Base-by-base conservation (phyloP, 306 rosid species). In the Senna siamea region DNA sequence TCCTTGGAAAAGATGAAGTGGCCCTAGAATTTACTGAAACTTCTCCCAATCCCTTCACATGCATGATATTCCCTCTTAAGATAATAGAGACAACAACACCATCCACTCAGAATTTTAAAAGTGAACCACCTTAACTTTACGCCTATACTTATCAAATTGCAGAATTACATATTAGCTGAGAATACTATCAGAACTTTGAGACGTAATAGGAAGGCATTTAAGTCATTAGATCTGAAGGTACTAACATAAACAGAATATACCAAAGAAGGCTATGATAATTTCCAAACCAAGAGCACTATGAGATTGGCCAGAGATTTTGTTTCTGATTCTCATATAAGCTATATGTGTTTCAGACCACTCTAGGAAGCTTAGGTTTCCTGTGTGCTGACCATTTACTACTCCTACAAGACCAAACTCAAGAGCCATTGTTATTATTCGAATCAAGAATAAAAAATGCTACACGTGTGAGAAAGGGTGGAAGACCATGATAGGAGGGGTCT, bases 221-320 rank as follows among this genome's bases (percentile, higher is more conserved):
- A 63, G 23, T 41, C 30, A 41, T 13, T 40, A 26, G 10, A 63
- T 41, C 9, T 19, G 11, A 40, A 41, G 17, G 35, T 3, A 12
- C 77, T 60, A 11, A 15, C 40, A 19, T 66, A 66, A 76, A 66
- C 50, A 66, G 40, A 47, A 19, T 56, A 67, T 47, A 46, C 50
- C 61, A 32, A 34, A 1, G 26, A 2, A n/a, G 61, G n/a, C 18
- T 76, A 43, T 13, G 57, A 20, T 32, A 66, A 44, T 37, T 19
- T 76, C 58, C 28, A 66, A 26, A 55, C 30, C 51, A 66, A 70
- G 34, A 62, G 64, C 32, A 70, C 6, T 32, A 56, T 52, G 41
- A 44, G 73, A 63, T 57, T 60, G 56, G 35, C n/a, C 40, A 4
- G 26, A 52, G 54, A 70, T 70, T 23, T 30, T 9, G 43, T 63